Percentiles rank a stretch among this genome's conserved stretches.
Conservation (phyloP, 495 filamentous ascomycete species). For the Aspergillus baeticus region DNA sequence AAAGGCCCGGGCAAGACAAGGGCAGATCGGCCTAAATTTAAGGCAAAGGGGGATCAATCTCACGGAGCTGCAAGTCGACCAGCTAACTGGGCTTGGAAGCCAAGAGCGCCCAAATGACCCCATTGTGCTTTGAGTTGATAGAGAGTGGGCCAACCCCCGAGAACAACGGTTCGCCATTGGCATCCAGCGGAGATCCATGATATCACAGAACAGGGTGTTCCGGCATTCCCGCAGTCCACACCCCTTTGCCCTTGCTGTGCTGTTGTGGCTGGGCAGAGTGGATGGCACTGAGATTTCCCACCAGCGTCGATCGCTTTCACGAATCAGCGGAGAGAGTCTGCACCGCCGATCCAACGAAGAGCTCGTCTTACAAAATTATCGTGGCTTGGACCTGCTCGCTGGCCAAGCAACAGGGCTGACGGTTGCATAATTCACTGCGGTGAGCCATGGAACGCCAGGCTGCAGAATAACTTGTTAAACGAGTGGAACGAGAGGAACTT, state of each 20-base stretch:
- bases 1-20: background rate
- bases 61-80: conserved; percentile 9
- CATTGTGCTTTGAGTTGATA: conserved; percentile 8
- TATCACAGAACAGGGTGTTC: conserved; percentile 11
- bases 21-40: conserved; percentile 23
- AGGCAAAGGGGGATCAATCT: conserved; percentile 9
- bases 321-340: conserved; percentile 3
- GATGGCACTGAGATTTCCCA: background rate
- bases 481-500: background rate
- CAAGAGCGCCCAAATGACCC: conserved; percentile 21
- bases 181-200: conserved; percentile 9
- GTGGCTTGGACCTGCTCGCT: background rate
- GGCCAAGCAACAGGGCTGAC: background rate
- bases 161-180: conserved; percentile 12
- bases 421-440: background rate
- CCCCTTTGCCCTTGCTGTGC: too few species aligned
- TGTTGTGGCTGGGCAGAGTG: conserved; percentile 3
- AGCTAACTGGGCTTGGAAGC: conserved; percentile 20
- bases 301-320: background rate
- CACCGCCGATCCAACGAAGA: background rate
- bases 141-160: conserved; percentile 5
- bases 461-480: background rate
- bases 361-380: background rate
- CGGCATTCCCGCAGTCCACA: conserved; percentile 16
- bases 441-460: background rate